Evolutionary conservation across 139 green algal genomes (phyloP).

Genomic region (Chlorella sorokiniana): DNA sequence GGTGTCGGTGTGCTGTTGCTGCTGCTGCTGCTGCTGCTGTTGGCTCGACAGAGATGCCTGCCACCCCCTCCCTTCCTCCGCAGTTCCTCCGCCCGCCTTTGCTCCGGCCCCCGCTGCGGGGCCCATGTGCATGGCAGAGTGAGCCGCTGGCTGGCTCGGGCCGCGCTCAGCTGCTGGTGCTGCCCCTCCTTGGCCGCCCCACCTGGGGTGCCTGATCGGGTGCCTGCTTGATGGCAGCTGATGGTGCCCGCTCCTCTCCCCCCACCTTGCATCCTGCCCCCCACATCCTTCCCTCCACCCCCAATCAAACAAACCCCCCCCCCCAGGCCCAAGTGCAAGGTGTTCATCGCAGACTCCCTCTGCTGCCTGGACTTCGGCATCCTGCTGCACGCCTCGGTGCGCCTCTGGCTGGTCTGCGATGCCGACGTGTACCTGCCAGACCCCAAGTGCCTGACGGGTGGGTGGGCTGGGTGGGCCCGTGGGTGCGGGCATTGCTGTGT

Average conservation of each 20-base stretch:
- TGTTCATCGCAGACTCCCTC: constrained; percentile 6
- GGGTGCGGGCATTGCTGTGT: background rate
- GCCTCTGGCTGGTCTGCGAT: constrained; percentile 11
- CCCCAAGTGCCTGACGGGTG: constrained; percentile 23
- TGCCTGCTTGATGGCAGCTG: no score
- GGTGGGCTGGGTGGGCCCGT: background rate
- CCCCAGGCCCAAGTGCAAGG: constrained; percentile 23
- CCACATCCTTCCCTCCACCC: no score
- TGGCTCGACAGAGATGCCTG: no score
- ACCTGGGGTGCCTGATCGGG: background rate
- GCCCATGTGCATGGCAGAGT: constrained; percentile 13
- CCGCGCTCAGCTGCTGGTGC: background rate
- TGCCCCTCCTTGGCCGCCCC: background rate
- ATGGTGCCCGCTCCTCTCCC: no score
- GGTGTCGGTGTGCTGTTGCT: no score
- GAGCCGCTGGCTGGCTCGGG: background rate
- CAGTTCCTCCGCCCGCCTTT: background rate
- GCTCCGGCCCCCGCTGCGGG: background rate
- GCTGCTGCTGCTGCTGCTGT: background rate
- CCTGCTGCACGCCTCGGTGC: constrained; percentile 15
- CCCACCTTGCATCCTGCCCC: no score
- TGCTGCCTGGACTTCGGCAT: constrained; percentile 27
- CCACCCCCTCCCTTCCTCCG: no score
- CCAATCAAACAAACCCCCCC: no score
- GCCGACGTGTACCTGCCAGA: constrained; percentile 20